Base-by-base conservation (phyloP, 768 basidiomycete species). In the Mycena maculata region DNA sequence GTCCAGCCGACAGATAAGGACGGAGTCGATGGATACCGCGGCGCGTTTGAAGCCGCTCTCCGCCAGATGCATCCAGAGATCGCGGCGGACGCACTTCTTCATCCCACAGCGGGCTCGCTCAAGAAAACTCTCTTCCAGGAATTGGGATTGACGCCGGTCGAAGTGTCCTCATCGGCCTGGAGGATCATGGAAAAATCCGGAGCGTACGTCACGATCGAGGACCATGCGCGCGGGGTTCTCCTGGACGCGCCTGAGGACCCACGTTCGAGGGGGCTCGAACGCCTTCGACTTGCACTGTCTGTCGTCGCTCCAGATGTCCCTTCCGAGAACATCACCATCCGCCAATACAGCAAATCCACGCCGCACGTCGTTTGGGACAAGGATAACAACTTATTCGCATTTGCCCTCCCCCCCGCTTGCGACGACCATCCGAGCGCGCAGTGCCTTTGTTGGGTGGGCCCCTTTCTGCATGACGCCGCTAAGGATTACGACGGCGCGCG, bases 361-460 rank as follows among this genome's bases (percentile, higher is more conserved):
- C 58, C 58, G 1, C 36, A 4, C n/a, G 58, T 60, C 23, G 58
- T 39, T 5, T 60, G 44, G 44, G 58, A 60, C 31, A 27, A 49
- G 47, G 23, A 36, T 11, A 60, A 36, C 1, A 38, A 36, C 23
- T 16, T 49, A 1, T 39, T 60, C 20, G 58, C 58, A 4, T 60
- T 60, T 18, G 58, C 45, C 31, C 12, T 36, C 11, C 58, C 47
- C 2, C 58, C 45, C 1, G 23, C 16, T 12, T 57, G 56, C 20
- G 42, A 44, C 1, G 56, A 44, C 9, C 58, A 60, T 49, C 33
- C 58, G 10, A 15, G 11, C 10, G 33, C 10, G 7, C 44, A 10
- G 9, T 60, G 58, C 23, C 45, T 60, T 3, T 60, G 58, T 33
- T 60, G 45, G 47, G 31, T 60, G 9, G 58, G 58, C 15, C 58